Evolutionary conservation across 2,329 filamentous ascomycete species (phyloP).

Genomic region (Fusarium equiseti): DNA sequence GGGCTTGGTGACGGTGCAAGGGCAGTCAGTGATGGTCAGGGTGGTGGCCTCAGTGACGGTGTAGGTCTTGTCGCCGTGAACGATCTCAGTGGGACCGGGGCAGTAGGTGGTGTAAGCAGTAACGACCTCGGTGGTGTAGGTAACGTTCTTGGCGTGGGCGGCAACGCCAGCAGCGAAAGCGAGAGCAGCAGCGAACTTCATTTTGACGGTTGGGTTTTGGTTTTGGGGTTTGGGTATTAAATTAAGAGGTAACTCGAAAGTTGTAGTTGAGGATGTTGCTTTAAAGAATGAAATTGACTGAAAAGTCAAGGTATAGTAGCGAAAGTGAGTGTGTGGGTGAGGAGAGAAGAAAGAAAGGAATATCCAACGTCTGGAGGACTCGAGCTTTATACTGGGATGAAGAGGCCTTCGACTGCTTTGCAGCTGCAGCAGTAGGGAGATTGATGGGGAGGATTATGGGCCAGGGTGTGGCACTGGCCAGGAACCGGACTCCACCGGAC

Average conservation of each 20-base stretch:
- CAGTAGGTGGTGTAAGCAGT: slow-evolving; percentile 78
- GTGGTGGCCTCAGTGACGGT: slow-evolving; percentile 76
- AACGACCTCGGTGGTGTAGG: slow-evolving; percentile 74
- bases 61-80: slow-evolving; percentile 75
- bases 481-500: not conserved
- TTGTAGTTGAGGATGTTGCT: slow-evolving; percentile 45
- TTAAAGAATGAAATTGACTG: slow-evolving; percentile 49
- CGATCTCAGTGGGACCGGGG: slow-evolving; percentile 73
- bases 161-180: slow-evolving; percentile 65
- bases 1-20: slow-evolving; percentile 75
- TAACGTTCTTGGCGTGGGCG: slow-evolving; percentile 57
- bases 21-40: slow-evolving; percentile 78
- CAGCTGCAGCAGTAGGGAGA: slow-evolving; percentile 27
- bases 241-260: slow-evolving; percentile 54
- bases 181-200: slow-evolving; percentile 71
- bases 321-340: slow-evolving; percentile 55
- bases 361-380: slow-evolving; percentile 55
- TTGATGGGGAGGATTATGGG: slow-evolving; percentile 35
- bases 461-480: slow-evolving; percentile 10
- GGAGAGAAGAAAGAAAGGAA: slow-evolving; percentile 54
- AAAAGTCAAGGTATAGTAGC: slow-evolving; percentile 46
- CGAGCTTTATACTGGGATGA: slow-evolving; percentile 62
- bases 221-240: slow-evolving; percentile 43
- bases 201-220: slow-evolving; percentile 61
- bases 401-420: slow-evolving; percentile 12